Evolutionary conservation across 768 basidiomycete species (phyloP), one percentile per base, ranked within the genome.

Genomic region (Podaxis sp.): DNA sequence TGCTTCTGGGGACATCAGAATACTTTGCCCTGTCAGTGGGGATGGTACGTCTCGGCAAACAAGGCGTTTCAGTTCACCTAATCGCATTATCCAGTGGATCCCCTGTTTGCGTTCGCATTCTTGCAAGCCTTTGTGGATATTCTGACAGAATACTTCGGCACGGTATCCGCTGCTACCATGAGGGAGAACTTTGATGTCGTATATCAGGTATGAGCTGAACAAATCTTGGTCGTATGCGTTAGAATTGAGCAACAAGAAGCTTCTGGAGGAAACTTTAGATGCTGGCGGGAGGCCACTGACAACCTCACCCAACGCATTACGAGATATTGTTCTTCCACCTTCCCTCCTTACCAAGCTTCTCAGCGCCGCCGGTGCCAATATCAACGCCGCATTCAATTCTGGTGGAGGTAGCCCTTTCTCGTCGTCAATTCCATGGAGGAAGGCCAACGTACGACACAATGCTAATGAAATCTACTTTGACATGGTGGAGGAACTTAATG

Each of bases 401-500:
- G 75, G 81, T 70, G 47, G 62, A 75, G 14, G 73, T 78, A 79
- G 80, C 5, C 80, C 86, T 0, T 95, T 97, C 70, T 85, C 93
- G 1, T 93, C 92, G 1, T 90, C 92, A 1, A 95, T 96, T 69
- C 93, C 95, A 2, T 98, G 95, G 95, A 82, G 96, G 59, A 90
- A 90, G 71, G 82, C 89, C 1, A 91, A 90, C 5, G 75, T 95
- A 40, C 82, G 86, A 61, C 90, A 98, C 70, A 84, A 88, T 32
- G 88, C 83, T 72, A 96, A 97, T 68, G 95, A 98, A 72, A 88
- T 97, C 16, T 91, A 93, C 70, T 94, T 98, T 70, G 95, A 98
- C 69, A 79, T 97, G 61, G 79, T 83, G 0, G 96, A 98, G 72
- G 85, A 89, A 54, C 76, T 97, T 51, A 84, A 83, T 64, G 91